Evolutionary conservation across 306 rosid species (phyloP).

Genomic region (Prunus dulcis): DNA sequence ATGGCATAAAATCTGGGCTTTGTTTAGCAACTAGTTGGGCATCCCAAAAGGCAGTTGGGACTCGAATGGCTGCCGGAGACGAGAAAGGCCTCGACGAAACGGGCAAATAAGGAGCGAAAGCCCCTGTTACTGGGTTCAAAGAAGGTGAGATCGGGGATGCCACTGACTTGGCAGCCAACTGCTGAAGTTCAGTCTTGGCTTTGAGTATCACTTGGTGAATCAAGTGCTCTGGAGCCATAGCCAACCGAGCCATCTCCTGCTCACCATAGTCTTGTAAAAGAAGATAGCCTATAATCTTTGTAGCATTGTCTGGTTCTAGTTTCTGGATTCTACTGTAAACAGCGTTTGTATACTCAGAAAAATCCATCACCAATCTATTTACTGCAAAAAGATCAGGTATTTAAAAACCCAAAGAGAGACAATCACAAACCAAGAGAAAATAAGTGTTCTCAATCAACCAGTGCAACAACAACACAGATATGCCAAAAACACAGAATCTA

Average conservation of each 20-base stretch:
- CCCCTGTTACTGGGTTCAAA: conserved; percentile 11
- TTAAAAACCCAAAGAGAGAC: neutral
- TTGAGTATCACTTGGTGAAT: conserved; percentile 38
- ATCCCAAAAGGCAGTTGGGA: conserved; percentile 41
- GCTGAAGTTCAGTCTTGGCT: conserved; percentile 47
- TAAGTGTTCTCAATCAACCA: neutral
- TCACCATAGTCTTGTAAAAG: conserved; percentile 54
- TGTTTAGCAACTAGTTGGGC: conserved; percentile 28
- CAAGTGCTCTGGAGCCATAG: conserved; percentile 48
- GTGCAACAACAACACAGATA: neutral
- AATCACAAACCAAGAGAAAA: neutral
- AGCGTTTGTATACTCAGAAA: conserved; percentile 43
- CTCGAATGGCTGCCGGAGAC: conserved; percentile 26
- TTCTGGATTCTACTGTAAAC: conserved; percentile 46
- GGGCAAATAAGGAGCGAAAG: conserved; percentile 26
- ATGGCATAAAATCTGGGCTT: conserved; percentile 26
- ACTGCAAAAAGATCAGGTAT: conserved; percentile 10
- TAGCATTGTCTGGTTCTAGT: conserved; percentile 55
- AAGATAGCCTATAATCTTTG: conserved; percentile 57
- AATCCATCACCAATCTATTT: conserved; percentile 50
- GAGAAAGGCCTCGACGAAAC: conserved; percentile 28
- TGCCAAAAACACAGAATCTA: neutral
- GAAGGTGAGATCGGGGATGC: conserved; percentile 27
- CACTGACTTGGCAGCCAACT: conserved; percentile 21
- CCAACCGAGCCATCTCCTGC: conserved; percentile 48